Conservation (phyloP, 2,329 filamentous ascomycete genomes). For the Arthrocladium fulminans region DNA sequence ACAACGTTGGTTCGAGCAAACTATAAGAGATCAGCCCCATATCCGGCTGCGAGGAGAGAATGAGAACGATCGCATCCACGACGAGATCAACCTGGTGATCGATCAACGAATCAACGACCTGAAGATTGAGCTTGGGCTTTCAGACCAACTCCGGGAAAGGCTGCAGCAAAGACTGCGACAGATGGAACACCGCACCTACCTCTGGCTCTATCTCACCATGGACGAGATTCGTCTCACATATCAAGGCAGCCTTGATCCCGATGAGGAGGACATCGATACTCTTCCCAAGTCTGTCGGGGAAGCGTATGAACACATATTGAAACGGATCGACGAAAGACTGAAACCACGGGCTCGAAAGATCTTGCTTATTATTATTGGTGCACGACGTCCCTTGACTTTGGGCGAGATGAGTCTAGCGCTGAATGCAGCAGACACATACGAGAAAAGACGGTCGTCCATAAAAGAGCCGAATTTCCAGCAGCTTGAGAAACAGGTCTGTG, state of each 20-base stretch:
- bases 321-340: conserved; percentile 1
- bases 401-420: conserved; percentile 23
- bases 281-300: conserved; percentile 24
- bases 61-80: conserved; percentile 17
- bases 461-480: conserved; percentile 13
- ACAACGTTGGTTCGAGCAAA: conserved; percentile 15
- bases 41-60: conserved; percentile 19
- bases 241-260: conserved; percentile 9
- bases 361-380: conserved; percentile 24
- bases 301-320: conserved; percentile 25
- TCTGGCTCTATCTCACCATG: conserved; percentile 23
- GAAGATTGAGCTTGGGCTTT: background rate
- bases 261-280: conserved; percentile 14
- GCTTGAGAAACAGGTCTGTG: conserved; percentile 11
- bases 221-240: conserved; percentile 16
- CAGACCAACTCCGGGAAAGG: background rate
- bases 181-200: conserved; percentile 24
- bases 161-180: conserved; percentile 1
- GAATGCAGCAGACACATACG: conserved; percentile 5
- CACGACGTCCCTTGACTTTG: conserved; percentile 24
- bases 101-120: conserved; percentile 12
- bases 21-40: conserved; percentile 5
- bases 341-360: conserved; percentile 14
- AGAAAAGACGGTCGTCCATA: background rate
- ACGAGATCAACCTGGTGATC: conserved; percentile 22